Conservation (phyloP, 768 basidiomycete species). For the Lenzites betulinus region DNA sequence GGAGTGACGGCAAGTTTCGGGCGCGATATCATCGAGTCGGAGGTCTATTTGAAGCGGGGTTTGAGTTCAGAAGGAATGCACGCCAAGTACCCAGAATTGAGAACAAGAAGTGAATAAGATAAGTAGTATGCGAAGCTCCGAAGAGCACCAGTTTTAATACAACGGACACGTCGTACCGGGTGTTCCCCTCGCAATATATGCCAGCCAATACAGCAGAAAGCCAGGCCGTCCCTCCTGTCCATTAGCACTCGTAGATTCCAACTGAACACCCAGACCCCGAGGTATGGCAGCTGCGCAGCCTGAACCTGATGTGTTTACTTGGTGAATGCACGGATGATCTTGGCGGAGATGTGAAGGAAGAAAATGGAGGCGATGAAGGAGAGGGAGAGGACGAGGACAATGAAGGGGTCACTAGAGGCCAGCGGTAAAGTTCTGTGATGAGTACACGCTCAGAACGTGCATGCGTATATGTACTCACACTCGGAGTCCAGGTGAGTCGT, state of each 20-base stretch:
- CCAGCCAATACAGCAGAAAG: conserved; percentile 6
- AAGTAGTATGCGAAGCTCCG: conserved; percentile 19
- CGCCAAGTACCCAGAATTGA: not conserved
- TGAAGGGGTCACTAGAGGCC: conserved; percentile 82
- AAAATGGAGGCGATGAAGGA: conserved; percentile 98
- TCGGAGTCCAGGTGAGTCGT: conserved; percentile 95
- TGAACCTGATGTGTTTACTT: conserved; percentile 47
- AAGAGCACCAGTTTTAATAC: conserved; percentile 20
- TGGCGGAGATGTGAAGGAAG: conserved; percentile 97
- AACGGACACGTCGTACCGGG: conserved; percentile 23
- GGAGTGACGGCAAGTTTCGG: no score
- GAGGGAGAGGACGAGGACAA: conserved; percentile 92
- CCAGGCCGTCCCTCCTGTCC: conserved; percentile 11
- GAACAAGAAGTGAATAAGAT: conserved; percentile 16
- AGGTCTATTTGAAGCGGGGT: no score
- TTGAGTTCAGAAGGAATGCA: not conserved
- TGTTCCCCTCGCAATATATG: conserved; percentile 6
- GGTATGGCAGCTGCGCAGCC: not conserved
- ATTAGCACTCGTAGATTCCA: conserved; percentile 4
- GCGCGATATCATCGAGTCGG: no score
- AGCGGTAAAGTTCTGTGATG: not conserved
- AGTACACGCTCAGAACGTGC: not conserved
- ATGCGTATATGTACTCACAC: conserved; percentile 65
- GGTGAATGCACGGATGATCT: conserved; percentile 88
- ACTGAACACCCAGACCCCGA: not conserved